Base-by-base conservation (phyloP, 768 basidiomycete species). In the Cyclocybe cylindracea region DNA sequence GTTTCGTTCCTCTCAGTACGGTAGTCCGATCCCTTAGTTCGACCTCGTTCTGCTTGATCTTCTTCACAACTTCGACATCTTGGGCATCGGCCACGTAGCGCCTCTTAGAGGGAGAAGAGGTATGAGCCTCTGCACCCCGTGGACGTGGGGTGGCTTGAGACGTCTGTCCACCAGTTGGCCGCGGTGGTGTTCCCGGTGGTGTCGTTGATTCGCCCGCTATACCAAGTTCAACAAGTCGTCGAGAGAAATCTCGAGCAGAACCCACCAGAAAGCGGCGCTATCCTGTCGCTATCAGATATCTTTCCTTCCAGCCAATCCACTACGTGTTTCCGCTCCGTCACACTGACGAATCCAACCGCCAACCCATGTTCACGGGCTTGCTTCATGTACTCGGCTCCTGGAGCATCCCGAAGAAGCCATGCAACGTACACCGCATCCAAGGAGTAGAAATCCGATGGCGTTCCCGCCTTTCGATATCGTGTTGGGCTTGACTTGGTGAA, bases 351-450 rank as follows among this genome's bases (percentile, higher is more conserved):
- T 0, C 87, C 87, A 36, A 84, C 79, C 2, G 82, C 75, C 31
- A 94, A 70, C 1, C 91, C 89, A 39, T 78, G 78, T 61, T 89
- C 88, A 48, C 91, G 77, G 2, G 87, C 86, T 60, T 89, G 86
- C 64, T 86, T 88, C 83, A 96, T 85, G 71, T 98, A 98, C 57
- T 95, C 92, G 11, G 87, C 89, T 31, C 85, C 83, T 0, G 83
- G 76, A 0, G 83, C 82, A 64, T 91, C 89, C 41, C 82, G 76
- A 32, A 88, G 76, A 3, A 85, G 71, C 89, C 87, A 98, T 29
- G 89, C 87, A n/a, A 95, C 76, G 59, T 90, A 87, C 7, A 98
- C 75, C 1, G 92, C 88, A 46, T 90, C 89, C 10, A 94, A 69
- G 8, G 89, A 79, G 68, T 89, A 92, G 57, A 88, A 87, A 43